Evolutionary conservation across 805 yeast genomes (phyloP), one percentile per base, ranked within the genome.

Genomic region (Yamadazyma olivae): DNA sequence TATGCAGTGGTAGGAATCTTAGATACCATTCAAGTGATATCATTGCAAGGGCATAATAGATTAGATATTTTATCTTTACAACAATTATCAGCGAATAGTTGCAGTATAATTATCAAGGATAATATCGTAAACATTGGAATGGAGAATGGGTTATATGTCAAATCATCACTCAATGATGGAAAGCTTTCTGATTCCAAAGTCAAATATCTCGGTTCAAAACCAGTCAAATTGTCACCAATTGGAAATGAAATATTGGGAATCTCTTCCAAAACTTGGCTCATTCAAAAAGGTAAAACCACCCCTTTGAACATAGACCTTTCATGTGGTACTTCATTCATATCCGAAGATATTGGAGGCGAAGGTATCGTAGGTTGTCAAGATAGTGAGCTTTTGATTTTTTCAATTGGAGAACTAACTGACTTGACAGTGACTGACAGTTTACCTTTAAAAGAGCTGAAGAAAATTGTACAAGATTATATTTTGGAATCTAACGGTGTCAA

Each of bases 101-200:
- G 55, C 2, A 56, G 66, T 0, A 43, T 64, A 7, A 44, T 57
- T 17, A 45, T 65, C 45, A 34, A 26, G 48, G 38, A 20, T 5
- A 3, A 69, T 21, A 9, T 62, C 40, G 70, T 85, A 8, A 95
- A 89, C 56, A 73, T 88, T 33, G 97, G 97, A 1, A 70, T 89
- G 68, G 72, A 63, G n/a, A 86, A 80, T 55, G 98, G 98, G 15
- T 77, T 90, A 1, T 87, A 83, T 59, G 79, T 81, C 2, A 64
- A 81, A 13, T 74, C 87, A 0, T 59, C 64, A 5, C 27, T 32
- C 8, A 47, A 89, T 25, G 87, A 84, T 50, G 96, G 95, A 3
- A 53, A 52, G 3, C 70, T 77, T 15, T 62, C 74, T 1, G 81
- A 83, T 44, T 75, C 88, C 1, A 67, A 83, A 48, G 76, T 79